Percentiles rank a stretch among this genome's conserved stretches.
These are phyloP conservation scores for Macrocystidia cucumis DNA, from an alignment of 1,284 basidiomycete species.

Conservation along the genomic window DNA sequence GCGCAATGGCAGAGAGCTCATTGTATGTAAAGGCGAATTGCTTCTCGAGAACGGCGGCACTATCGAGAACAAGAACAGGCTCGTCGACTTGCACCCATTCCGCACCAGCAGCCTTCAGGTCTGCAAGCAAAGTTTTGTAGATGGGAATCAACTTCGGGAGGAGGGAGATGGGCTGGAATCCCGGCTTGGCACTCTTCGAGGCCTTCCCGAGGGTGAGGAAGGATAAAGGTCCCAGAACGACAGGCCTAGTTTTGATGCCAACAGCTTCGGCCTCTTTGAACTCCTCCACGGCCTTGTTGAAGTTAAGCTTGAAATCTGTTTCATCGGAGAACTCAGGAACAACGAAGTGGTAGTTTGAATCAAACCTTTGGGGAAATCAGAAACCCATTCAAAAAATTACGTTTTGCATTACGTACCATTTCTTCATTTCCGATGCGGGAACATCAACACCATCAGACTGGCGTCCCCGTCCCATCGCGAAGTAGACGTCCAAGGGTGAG, in stretches of 20 bases:
- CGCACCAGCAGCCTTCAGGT: slow-evolving; percentile 91
- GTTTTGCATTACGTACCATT: slow-evolving; percentile 60
- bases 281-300: slow-evolving; percentile 94
- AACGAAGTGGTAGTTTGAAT: slow-evolving; percentile 99
- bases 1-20: slow-evolving; percentile 75
- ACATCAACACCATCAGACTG: slow-evolving; percentile 94
- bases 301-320: slow-evolving; percentile 92
- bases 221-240: slow-evolving; percentile 93
- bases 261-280: slow-evolving; percentile 92
- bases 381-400: slow-evolving; percentile 1
- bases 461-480: slow-evolving; percentile 98
- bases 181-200: slow-evolving; percentile 76
- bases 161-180: slow-evolving; percentile 89
- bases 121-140: slow-evolving; percentile 87
- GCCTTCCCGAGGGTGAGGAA: slow-evolving; percentile 94
- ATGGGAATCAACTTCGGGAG: slow-evolving; percentile 88
- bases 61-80: slow-evolving; percentile 93
- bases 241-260: slow-evolving; percentile 91
- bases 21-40: slow-evolving; percentile 82
- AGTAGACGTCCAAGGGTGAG: slow-evolving; percentile 91
- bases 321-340: slow-evolving; percentile 93
- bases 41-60: slow-evolving; percentile 72
- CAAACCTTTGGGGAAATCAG: slow-evolving; percentile 61
- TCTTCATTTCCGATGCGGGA: slow-evolving; percentile 98
- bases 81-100: slow-evolving; percentile 97